phyloP scores from a whole-genome alignment of 2,329 filamentous ascomycete species.

The Raffaelea ambrosiae region DNA sequence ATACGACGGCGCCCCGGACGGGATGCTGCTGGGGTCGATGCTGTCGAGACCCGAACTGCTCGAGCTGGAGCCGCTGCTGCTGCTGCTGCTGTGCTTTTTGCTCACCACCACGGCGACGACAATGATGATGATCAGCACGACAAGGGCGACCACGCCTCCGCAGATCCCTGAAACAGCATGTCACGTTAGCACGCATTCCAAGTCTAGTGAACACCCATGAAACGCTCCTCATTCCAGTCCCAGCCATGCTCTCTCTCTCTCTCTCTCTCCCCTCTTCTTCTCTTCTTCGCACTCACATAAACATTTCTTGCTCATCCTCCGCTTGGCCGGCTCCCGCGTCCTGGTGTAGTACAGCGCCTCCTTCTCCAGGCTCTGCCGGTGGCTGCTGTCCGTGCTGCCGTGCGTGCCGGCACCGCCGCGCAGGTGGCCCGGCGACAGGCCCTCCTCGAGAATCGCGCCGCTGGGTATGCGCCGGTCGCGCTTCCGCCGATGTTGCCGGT shows the following conservation, averaged over 20 bases:
- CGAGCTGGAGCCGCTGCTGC: slow-evolving; percentile 9
- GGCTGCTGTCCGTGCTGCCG: slow-evolving; percentile 41
- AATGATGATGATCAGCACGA: slow-evolving; percentile 58
- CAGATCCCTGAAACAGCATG: no score
- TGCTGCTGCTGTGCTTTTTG: background rate
- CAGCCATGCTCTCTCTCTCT: no score
- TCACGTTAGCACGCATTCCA: no score
- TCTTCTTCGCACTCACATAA: slow-evolving; percentile 42
- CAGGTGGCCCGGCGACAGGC: slow-evolving; percentile 28
- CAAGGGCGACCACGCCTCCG: slow-evolving; percentile 36
- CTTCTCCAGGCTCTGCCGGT: slow-evolving; percentile 41
- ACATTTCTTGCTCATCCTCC: slow-evolving; percentile 43
- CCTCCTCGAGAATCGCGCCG: slow-evolving; percentile 62
- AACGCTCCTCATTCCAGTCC: no score
- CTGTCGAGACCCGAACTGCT: slow-evolving; percentile 34
- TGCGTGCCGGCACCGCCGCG: slow-evolving; percentile 29
- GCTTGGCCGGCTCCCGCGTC: slow-evolving; percentile 18
- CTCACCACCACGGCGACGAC: slow-evolving; percentile 59
- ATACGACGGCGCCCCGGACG: slow-evolving; percentile 59
- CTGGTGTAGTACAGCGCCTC: slow-evolving; percentile 29
- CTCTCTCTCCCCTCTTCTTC: slow-evolving; percentile 7
- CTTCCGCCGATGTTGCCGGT: slow-evolving; percentile 7
- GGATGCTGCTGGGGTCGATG: slow-evolving; percentile 49
- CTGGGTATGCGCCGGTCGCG: slow-evolving; percentile 55
- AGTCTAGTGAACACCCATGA: no score